phyloP scores from a whole-genome alignment of 345 rosid genomes.

The Populus ilicifolia region DNA sequence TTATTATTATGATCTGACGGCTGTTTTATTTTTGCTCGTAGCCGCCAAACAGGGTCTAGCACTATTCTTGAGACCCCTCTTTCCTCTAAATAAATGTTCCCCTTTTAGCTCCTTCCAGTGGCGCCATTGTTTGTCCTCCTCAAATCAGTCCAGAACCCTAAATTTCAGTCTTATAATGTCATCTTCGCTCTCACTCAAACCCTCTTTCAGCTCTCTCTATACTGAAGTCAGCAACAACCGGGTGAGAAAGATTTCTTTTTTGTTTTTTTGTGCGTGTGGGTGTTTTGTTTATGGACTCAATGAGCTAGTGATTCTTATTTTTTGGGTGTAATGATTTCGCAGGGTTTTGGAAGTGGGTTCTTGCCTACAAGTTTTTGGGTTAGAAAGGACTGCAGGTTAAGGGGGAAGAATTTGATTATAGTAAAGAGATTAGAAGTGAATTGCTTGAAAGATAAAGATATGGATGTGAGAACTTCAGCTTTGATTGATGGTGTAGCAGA shows the following conservation, averaged over 20 bases:
- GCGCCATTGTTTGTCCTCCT: too few species aligned
- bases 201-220: background rate
- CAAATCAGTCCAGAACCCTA: too few species aligned
- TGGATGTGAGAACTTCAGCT: constrained; percentile 46
- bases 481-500: constrained; percentile 29
- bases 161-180: background rate
- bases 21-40: too few species aligned
- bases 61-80: too few species aligned
- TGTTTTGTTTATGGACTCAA: too few species aligned
- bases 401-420: constrained; percentile 22
- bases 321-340: constrained; percentile 7
- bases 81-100: too few species aligned
- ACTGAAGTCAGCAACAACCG: background rate
- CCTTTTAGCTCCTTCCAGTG: too few species aligned
- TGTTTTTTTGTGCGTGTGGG: background rate
- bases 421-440: constrained; percentile 34
- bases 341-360: constrained; percentile 34
- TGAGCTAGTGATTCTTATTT: background rate
- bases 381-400: constrained; percentile 21
- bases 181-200: background rate
- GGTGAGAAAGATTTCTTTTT: background rate
- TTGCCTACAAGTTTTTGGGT: constrained; percentile 22
- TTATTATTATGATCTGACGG: too few species aligned
- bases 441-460: constrained; percentile 40
- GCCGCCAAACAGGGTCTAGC: too few species aligned